Base-by-base conservation (phyloP, 495 filamentous ascomycete species). In the Sphaerosporella brunnea region DNA sequence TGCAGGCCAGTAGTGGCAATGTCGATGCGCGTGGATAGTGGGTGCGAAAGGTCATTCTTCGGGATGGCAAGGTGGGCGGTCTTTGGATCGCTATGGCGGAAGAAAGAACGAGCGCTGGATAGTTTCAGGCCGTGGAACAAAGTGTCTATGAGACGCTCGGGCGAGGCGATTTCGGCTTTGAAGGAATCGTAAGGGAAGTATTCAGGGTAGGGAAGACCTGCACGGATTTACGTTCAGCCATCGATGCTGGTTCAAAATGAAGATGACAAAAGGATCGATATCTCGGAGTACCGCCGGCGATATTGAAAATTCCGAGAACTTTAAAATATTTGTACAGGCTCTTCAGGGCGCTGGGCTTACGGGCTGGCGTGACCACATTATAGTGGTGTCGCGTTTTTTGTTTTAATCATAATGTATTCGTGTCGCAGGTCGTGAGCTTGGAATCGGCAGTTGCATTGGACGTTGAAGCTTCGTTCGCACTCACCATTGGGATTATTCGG, bases 171-270 rank as follows among this genome's bases (percentile, higher is more conserved):
- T 48, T 78, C 73, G n/a, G 84, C 80, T 62, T 88, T 83, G 23
- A 93, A 74, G 0, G 84, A 92, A 48, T 94, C 85, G 62, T 81
- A 94, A 13, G 87, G 87, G 59, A 95, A 94, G 64, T 83, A 83
- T 25, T 71, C 72, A 11, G 74, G 63, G 62, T 85, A 79, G 18
- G 87, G 87, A 11, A 92, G 72, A 41, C 82, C 82, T 86, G 55
- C 13, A 11, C 7, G 8, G 16, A 23, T 8, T 0, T 28, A 11
- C 19, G 15, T 19, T 40, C 37, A 16, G 37, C 2, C n/a, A 15
- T 10, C 37, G 13, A 2, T 40, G 9, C 3, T 1, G 37, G 15
- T 46, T 25, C 38, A 18, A 10, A 23, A 19, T 4, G 42, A 13
- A 11, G 36, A 2, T 25, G 35, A 18, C 8, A 18, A 45, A 5